Evolutionary conservation across 345 rosid genomes (phyloP), one percentile per base, ranked within the genome.

Genomic region (Anacardium occidentale): DNA sequence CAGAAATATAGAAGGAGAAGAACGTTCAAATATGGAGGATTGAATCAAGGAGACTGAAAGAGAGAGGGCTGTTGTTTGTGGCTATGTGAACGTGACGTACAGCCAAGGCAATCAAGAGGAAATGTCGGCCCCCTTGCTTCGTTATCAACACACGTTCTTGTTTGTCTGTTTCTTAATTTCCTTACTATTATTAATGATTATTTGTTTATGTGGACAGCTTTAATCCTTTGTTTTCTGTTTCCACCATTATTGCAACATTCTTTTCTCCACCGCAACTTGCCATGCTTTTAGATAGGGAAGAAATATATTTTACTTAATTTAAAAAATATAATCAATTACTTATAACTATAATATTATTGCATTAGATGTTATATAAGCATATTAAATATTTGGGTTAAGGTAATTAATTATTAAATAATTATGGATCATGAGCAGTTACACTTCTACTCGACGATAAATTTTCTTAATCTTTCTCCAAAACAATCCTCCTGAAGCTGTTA

Each of bases 1-100:
- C 10, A 1, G 9, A 44, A 20, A 14, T 5, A 52, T 54, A 47
- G n/a, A 15, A 3, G n/a, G 2, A 26, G 3, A 21, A 34, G 63
- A 48, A 60, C 64, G 56, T 64, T 75, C 56, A 25, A 57, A 75
- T 7, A 18, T 50, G 25, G 73, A 66, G 29, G 73, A 75, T 62
- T 25, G 68, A 75, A 72, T 48, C 63, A 53, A 44, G 34, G 53
- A 12, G n/a, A 13, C 12, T 12, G 34, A 59, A 63, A 44, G 54
- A 10, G 14, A 9, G 37, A 29, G 15, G 64, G 45, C 18, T 15
- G 48, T 14, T 0, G 1, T 12, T 3, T 60, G 66, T 29, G 67
- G 74, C 7, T 50, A 56, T 10, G 10, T 5, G 17, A 12, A 10
- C 1, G 11, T 20, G 25, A 61, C 17, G 20, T 24, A 3, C 17